phyloP scores from a whole-genome alignment of 257 asterid species.

The Solanum sitiens region DNA sequence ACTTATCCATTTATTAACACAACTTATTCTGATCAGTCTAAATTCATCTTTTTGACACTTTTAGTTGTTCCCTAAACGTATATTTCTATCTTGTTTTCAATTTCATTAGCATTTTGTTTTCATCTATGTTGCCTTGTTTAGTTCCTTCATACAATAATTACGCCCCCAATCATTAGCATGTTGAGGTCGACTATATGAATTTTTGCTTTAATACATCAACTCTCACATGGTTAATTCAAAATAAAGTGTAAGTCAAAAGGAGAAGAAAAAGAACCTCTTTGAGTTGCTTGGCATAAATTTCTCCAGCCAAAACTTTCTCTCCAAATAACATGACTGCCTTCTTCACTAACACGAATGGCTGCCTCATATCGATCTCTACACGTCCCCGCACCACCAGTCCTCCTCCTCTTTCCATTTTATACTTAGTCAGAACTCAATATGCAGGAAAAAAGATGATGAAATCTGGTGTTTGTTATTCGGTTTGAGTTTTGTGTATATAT shows the following conservation, averaged over 20 bases:
- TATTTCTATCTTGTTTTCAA: neutral
- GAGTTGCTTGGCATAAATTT: conserved; percentile 53
- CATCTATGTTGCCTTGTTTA: neutral
- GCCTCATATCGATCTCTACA: conserved; percentile 73
- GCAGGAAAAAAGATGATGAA: neutral
- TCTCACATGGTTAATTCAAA: neutral
- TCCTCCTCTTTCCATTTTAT: conserved; percentile 32
- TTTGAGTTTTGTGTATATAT: neutral
- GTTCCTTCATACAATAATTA: neutral
- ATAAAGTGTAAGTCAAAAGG: neutral
- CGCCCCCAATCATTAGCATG: neutral
- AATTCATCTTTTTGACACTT: neutral
- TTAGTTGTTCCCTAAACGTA: neutral
- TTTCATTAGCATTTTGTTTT: neutral
- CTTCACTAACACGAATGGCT: conserved; percentile 64
- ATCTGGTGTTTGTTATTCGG: neutral
- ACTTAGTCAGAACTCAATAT: neutral
- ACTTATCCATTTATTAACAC: neutral
- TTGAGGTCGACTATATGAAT: neutral
- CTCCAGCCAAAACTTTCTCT: conserved; percentile 62
- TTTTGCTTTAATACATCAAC: neutral
- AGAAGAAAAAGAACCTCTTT: conserved; percentile 26
- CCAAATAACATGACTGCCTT: conserved; percentile 80
- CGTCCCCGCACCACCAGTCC: conserved; percentile 71
- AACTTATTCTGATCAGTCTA: neutral